Evolutionary conservation across 345 rosid genomes (phyloP).

Genomic region (Aurinia saxatilis): DNA sequence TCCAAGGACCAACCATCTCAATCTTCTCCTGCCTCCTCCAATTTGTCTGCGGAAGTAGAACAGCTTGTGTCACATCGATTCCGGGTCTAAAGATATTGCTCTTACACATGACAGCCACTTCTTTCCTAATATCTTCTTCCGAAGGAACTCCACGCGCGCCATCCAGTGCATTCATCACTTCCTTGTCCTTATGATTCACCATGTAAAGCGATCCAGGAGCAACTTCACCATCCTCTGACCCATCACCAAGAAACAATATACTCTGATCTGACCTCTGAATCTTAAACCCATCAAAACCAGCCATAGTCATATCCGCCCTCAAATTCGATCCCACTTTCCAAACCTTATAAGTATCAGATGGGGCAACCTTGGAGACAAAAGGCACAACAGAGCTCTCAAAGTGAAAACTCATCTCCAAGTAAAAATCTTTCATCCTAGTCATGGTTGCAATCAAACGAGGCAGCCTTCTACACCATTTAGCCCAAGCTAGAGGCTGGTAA

Average conservation of each 20-base stretch:
- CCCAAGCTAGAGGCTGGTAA: conserved; percentile 93
- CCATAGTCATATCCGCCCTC: conserved; percentile 96
- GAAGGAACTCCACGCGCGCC: conserved; percentile 77
- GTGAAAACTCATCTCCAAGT: conserved; percentile 91
- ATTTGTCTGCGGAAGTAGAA: conserved; percentile 74
- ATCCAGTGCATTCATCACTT: conserved; percentile 90
- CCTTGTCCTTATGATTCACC: conserved; percentile 89
- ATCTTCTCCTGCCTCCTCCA: conserved; percentile 96
- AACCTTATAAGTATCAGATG: conserved; percentile 91
- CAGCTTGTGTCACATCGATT: conserved; percentile 93
- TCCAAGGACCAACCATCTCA: conserved; percentile 89
- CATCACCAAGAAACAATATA: conserved; percentile 88
- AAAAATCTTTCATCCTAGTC: conserved; percentile 90
- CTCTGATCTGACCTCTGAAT: conserved; percentile 93
- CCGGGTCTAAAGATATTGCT: conserved; percentile 94
- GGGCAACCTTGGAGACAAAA: conserved; percentile 85
- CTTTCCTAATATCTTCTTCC: conserved; percentile 82
- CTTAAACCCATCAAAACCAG: conserved; percentile 94
- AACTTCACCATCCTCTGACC: conserved; percentile 73
- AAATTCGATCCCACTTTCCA: conserved; percentile 93
- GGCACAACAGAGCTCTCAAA: conserved; percentile 96
- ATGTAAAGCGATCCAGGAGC: conserved; percentile 78
- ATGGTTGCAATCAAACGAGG: conserved; percentile 79
- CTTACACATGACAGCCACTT: conserved; percentile 84
- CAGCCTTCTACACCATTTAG: conserved; percentile 92